phyloP scores from a whole-genome alignment of 1,139 yeast genomes.

The Kodamaea arcana region DNA sequence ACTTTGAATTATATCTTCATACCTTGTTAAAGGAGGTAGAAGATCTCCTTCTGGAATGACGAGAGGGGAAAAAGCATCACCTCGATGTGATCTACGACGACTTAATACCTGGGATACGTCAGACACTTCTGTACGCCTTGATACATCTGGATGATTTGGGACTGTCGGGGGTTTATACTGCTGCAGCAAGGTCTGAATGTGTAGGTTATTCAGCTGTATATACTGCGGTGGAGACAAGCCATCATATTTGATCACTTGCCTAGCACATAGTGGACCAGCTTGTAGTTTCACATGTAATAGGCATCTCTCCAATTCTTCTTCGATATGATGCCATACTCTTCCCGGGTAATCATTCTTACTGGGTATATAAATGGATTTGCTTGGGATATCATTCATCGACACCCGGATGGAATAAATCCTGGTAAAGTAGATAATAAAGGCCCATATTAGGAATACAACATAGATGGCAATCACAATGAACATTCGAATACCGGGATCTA shows the following conservation, averaged over 20 bases:
- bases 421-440: constrained; percentile 44
- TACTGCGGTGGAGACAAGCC: constrained; percentile 53
- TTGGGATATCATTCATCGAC: constrained; percentile 71
- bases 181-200: not conserved
- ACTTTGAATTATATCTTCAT: constrained; percentile 59
- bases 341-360: constrained; percentile 61
- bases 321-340: constrained; percentile 34
- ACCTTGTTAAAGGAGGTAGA: constrained; percentile 55
- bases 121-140: not conserved
- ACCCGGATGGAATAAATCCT: constrained; percentile 59
- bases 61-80: not conserved
- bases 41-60: constrained; percentile 16
- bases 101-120: not conserved
- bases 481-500: constrained; percentile 59
- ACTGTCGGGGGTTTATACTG: not conserved
- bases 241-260: constrained; percentile 51
- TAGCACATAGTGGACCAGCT: constrained; percentile 47
- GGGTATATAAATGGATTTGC: constrained; percentile 60
- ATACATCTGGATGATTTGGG: not conserved
- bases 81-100: not conserved
- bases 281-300: constrained; percentile 36
- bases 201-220: constrained; percentile 21
- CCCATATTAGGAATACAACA: constrained; percentile 52
- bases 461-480: constrained; percentile 74
- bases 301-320: constrained; percentile 42